phyloP scores from a whole-genome alignment of 2,329 filamentous ascomycete genomes.

The Aspergillus thermomutatus region DNA sequence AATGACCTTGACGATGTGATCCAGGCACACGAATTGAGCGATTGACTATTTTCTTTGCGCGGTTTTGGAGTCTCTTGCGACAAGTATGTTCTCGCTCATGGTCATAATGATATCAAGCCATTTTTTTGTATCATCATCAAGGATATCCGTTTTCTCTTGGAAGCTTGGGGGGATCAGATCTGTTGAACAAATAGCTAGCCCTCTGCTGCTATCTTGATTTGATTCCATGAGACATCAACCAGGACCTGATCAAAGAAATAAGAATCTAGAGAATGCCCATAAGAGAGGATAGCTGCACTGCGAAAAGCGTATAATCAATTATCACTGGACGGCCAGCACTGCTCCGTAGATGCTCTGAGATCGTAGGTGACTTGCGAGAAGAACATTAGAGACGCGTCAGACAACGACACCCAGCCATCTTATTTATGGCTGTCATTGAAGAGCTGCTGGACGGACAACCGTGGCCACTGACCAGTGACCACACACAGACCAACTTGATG shows the following conservation, averaged over 20 bases:
- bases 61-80: not conserved
- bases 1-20: constrained; percentile 50
- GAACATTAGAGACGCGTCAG: not conserved
- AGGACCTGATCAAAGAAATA: not conserved
- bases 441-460: constrained; percentile 8
- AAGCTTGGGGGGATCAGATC: not conserved
- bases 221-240: not conserved
- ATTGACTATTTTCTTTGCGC: not conserved
- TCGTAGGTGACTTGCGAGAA: not conserved
- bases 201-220: not conserved
- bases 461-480: constrained; percentile 6
- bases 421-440: constrained; percentile 10
- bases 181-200: not conserved
- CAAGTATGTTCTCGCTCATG: not conserved
- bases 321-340: not conserved
- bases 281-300: not conserved
- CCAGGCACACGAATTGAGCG: constrained; percentile 11
- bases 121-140: not conserved
- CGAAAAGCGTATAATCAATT: not conserved
- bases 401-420: not conserved
- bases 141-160: not conserved
- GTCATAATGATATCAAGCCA: not conserved
- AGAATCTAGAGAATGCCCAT: not conserved
- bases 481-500: constrained; percentile 29
- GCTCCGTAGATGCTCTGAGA: not conserved